Base-by-base conservation (phyloP, 139 green algal genomes). In the Pedinophyceae sp. region DNA sequence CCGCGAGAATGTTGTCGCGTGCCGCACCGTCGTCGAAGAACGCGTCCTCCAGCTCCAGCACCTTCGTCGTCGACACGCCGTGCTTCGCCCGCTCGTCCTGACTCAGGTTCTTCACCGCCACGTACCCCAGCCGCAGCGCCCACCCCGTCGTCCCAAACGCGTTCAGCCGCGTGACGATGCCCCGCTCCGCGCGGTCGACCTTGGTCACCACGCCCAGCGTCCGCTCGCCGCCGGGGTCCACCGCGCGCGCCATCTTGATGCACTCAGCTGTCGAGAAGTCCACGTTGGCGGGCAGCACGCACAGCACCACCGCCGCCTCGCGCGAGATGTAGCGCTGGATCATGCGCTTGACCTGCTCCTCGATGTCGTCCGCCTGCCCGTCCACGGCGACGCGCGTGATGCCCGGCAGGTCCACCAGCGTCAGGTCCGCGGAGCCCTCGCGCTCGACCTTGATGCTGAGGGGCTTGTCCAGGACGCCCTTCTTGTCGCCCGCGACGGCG, bases 151-250 rank as follows among this genome's bases (percentile, higher is more conserved):
- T 30, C 17, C 48, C 29, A 7, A 30, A 53, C n/a, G 30, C 53
- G 29, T 52, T 30, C 28, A 59, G 13, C 41, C 41, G 46, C 5
- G 46, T 22, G 13, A 7, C 7, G 28, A 59, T 76, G 22, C 68
- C 68, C 53, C 62, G 67, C 22, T 69, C 57, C 61, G 64, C 64
- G 18, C 64, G 49, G 45, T 76, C 68, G 24, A 73, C 48, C 49
- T 76, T 76, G 1, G 68, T 76, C 19, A 76, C 30, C 27, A 74
- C 68, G 20, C 68, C 68, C 39, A 67, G 60, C 23, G 68, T 76
- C 18, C 68, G 41, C 24, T 71, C 59, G 3, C 59, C 66, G 54
- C 54, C 60, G 17, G 60, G 52, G 27, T 61, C 55, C 15, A 75
- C 58, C 52, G 69, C 47, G 34, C 41, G 50, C 5, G 67, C 54